Base-by-base conservation (phyloP, 2,329 filamentous ascomycete genomes). In the Colletotrichum trifolii region DNA sequence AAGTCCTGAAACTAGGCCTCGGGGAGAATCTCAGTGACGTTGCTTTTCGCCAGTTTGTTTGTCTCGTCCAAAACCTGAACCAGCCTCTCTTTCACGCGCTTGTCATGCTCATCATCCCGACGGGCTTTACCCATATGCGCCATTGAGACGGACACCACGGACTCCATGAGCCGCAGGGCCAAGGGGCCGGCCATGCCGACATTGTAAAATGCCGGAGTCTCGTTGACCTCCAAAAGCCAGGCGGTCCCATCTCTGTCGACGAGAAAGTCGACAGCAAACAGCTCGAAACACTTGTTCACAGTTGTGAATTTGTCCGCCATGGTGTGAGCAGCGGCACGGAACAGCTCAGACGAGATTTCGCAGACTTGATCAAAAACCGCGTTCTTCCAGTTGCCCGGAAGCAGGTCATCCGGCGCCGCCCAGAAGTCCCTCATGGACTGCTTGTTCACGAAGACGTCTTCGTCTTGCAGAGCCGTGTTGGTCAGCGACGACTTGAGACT, bases 241-340 rank as follows among this genome's bases (percentile, higher is more conserved):
- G 71, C 74, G 0, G 57, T 71, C 0, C 76, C 77, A 0, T 61
- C 60, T 0, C 68, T 66, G 43, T 79, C 77, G 7, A 79, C 54
- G 15, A 79, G 64, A 33, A 77, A 79, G 48, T 79, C 77, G 1
- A 77, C 64, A 0, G 73, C 77, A 35, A 78, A 79, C 10, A 79
- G 56, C 67, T 78, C 77, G 45, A 78, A 79, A 60, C 75, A 79
- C 45, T 74, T 76, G 12, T 78, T 70, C 17, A 79, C 11, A 0
- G 74, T 72, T 0, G 71, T 77, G 60, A 79, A 79, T 63, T 77
- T 77, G 62, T 78, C 76, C 0, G 74, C 74, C 77, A 79, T 78
- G 1, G 75, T 77, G 11, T 78, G 71, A 0, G 70, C 75, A 2
- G 77, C 76, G 0, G 73, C 77, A 1, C 69, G 70, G 36, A 79